Evolutionary conservation across 306 rosid species (phyloP).

Genomic region (Quercus aquifolioides): DNA sequence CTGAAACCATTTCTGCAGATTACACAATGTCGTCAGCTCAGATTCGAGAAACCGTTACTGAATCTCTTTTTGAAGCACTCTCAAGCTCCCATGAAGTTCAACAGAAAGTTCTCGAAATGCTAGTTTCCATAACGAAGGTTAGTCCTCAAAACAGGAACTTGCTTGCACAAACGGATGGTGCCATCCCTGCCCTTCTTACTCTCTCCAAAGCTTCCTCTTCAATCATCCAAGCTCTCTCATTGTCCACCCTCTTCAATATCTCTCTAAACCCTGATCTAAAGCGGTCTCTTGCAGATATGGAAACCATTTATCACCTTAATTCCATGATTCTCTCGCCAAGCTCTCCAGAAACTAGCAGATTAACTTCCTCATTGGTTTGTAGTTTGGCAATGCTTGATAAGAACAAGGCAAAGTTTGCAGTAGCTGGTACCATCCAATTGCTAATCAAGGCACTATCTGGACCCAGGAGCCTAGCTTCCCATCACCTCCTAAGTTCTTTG

Average conservation of each 20-base stretch:
- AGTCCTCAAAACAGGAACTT: conserved; percentile 63
- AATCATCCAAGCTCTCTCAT: conserved; percentile 47
- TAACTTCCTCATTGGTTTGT: conserved; percentile 61
- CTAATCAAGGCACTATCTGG: conserved; percentile 43
- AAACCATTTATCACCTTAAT: conserved; percentile 58
- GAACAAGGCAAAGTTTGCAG: conserved; percentile 86
- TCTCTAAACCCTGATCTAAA: conserved; percentile 71
- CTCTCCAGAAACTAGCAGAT: conserved; percentile 41
- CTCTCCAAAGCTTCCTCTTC: conserved; percentile 56
- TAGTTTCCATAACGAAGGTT: conserved; percentile 63
- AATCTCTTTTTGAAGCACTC: conserved; percentile 35
- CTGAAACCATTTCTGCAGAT: not conserved
- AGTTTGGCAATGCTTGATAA: conserved; percentile 81
- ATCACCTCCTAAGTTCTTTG: conserved; percentile 57
- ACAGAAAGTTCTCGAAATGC: conserved; percentile 55
- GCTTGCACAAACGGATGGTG: conserved; percentile 50
- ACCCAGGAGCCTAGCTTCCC: conserved; percentile 29
- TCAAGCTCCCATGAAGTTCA: conserved; percentile 38
- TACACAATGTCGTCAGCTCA: conserved; percentile 36
- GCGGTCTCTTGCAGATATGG: conserved; percentile 55
- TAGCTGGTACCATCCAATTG: conserved; percentile 63
- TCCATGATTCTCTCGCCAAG: conserved; percentile 33
- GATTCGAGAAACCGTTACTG: conserved; percentile 32
- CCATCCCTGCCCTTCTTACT: conserved; percentile 40
- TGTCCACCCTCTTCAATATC: conserved; percentile 75